These are phyloP conservation scores for Thielaviopsis musarum DNA, from an alignment of 2,329 filamentous ascomycete genomes.

Conservation along the genomic window DNA sequence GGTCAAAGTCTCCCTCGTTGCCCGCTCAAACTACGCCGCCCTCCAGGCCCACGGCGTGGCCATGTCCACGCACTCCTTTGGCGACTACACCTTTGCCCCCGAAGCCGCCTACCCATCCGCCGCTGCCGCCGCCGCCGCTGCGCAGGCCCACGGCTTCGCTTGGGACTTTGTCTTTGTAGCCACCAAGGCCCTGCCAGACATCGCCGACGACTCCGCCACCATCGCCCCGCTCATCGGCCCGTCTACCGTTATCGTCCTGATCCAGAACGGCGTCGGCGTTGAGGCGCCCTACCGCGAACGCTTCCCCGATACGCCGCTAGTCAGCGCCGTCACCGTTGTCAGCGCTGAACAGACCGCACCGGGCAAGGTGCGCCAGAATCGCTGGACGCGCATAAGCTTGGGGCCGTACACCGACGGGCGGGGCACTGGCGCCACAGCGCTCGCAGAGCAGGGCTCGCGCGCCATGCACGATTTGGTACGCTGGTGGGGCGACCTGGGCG, in stretches of 20 bases:
- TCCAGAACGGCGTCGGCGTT: conserved; percentile 57
- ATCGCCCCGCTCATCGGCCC: conserved; percentile 42
- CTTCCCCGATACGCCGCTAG: conserved; percentile 42
- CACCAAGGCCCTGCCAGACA: conserved; percentile 53
- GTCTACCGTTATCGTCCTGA: conserved; percentile 44
- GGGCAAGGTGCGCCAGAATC: conserved; percentile 50
- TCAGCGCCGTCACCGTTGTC: conserved; percentile 53
- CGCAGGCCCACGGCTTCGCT: conserved; percentile 9
- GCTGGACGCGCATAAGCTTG: conserved; percentile 56
- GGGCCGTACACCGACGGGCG: conserved; percentile 44
- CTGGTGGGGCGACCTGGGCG: conserved; percentile 38
- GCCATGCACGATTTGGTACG: conserved; percentile 32
- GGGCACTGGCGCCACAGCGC: conserved; percentile 19
- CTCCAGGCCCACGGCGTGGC: conserved; percentile 45
- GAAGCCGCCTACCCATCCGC: conserved; percentile 45
- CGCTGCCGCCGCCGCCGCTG: conserved; percentile 29
- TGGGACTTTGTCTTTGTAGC: conserved; percentile 51
- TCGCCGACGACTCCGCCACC: conserved; percentile 41
- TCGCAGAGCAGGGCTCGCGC: conserved; percentile 22
- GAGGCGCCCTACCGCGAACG: conserved; percentile 47
- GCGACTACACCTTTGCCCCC: conserved; percentile 47
- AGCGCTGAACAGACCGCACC: conserved; percentile 48
- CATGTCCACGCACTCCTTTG: conserved; percentile 49
- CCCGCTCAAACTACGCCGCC: conserved; percentile 54
- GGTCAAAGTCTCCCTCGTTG: conserved; percentile 50